phyloP scores from a whole-genome alignment of 768 basidiomycete species.

The Punctularia strigosozonata region DNA sequence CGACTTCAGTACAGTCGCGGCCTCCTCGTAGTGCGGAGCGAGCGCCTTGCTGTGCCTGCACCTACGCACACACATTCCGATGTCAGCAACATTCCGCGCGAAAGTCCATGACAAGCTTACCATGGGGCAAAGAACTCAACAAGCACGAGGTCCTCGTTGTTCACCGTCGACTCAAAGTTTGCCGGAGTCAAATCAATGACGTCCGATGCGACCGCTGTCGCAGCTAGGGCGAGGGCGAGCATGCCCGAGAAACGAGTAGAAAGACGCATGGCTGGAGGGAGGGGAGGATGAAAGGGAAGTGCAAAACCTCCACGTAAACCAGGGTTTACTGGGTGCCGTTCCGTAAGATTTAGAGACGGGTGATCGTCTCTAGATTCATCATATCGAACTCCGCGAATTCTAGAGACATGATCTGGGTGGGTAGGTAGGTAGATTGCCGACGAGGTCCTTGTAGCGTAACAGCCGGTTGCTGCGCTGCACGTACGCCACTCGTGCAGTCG shows the following conservation, averaged over 20 bases:
- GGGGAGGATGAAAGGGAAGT: no score
- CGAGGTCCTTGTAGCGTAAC: no score
- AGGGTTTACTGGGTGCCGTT: no score
- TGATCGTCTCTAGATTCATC: no score
- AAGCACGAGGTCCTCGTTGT: slow-evolving; percentile 61
- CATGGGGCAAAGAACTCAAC: slow-evolving; percentile 96
- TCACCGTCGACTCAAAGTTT: slow-evolving; percentile 58
- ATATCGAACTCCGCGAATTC: no score
- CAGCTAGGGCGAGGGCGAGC: slow-evolving; percentile 41
- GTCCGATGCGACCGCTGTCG: slow-evolving; percentile 56
- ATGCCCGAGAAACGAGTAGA: slow-evolving; percentile 34
- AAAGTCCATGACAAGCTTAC: slow-evolving; percentile 24
- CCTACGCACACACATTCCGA: slow-evolving; percentile 26
- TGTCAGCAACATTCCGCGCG: not conserved
- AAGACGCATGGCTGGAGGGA: slow-evolving; percentile 49
- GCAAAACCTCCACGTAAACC: no score
- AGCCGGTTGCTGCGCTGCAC: no score
- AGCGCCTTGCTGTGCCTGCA: slow-evolving; percentile 95
- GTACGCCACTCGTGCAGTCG: no score
- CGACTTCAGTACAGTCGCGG: slow-evolving; percentile 88
- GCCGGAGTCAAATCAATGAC: slow-evolving; percentile 65
- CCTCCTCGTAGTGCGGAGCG: slow-evolving; percentile 89
- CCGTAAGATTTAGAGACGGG: no score
- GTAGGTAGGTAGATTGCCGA: no score
- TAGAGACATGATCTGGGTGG: no score